Conservation (phyloP, 23 red algal species). For the Gracilaria gracilis region DNA sequence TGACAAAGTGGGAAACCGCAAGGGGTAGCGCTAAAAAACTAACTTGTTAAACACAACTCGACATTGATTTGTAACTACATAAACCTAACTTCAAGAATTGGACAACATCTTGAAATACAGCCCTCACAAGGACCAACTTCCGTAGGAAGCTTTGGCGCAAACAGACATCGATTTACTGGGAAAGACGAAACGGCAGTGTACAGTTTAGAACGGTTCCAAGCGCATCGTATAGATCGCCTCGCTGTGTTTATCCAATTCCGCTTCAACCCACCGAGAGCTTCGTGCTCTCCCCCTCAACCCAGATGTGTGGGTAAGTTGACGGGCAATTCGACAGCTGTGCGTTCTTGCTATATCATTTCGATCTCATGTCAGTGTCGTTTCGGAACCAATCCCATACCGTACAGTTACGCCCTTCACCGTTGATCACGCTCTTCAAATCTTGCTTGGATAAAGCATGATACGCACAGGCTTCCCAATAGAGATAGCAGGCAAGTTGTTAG, state of each 20-base stretch:
- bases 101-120: background rate
- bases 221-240: background rate
- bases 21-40: background rate
- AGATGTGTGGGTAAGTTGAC: background rate
- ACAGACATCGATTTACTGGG: conserved; percentile 3
- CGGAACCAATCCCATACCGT: background rate
- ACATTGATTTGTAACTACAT: background rate
- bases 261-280: background rate
- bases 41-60: conserved; percentile 19
- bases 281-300: background rate
- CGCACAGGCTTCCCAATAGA: conserved; percentile 92
- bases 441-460: conserved; percentile 99
- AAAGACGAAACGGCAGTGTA: background rate
- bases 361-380: background rate
- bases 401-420: background rate
- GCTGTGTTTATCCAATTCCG: background rate
- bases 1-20: background rate
- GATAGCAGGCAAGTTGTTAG: conserved; percentile 90
- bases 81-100: background rate
- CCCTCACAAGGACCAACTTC: background rate
- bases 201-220: background rate
- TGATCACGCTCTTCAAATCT: conserved; percentile 46
- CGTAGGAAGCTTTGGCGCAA: background rate
- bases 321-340: background rate
- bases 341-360: background rate